A percentile compares a stretch with the other conserved stretches of the same genome.
Evolutionary conservation across 768 basidiomycete genomes (phyloP).

Genomic region (Pluteus cervinus): DNA sequence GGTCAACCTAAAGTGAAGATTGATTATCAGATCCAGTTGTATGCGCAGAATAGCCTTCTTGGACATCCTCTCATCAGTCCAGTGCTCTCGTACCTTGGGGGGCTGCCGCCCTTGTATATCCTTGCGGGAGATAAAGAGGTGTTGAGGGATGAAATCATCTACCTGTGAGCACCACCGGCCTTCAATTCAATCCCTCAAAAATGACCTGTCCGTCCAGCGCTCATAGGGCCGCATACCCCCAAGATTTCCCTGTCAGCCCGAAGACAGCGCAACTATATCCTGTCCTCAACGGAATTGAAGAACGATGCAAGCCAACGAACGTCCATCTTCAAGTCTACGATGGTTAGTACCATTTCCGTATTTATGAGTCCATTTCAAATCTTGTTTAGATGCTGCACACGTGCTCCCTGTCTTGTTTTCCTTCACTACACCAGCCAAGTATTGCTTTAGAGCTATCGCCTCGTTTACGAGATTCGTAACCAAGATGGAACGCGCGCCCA

Average conservation of each 20-base stretch:
- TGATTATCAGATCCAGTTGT: slow-evolving; percentile 77
- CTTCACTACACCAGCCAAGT: slow-evolving; percentile 75
- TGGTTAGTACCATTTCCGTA: slow-evolving; percentile 36
- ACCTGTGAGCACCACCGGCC: slow-evolving; percentile 43
- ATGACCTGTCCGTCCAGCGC: slow-evolving; percentile 47
- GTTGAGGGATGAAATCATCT: slow-evolving; percentile 87
- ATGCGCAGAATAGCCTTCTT: slow-evolving; percentile 73
- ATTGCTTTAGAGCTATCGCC: slow-evolving; percentile 73
- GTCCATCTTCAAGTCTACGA: slow-evolving; percentile 95
- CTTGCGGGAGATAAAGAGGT: slow-evolving; percentile 90
- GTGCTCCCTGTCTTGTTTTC: slow-evolving; percentile 68
- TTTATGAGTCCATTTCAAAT: slow-evolving; percentile 11
- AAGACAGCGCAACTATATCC: slow-evolving; percentile 49
- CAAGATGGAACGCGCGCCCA: slow-evolving; percentile 28
- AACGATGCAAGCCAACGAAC: slow-evolving; percentile 52
- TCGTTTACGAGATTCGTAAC: slow-evolving; percentile 64
- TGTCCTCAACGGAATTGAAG: slow-evolving; percentile 46
- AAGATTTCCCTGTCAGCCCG: slow-evolving; percentile 48
- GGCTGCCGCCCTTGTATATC: slow-evolving; percentile 80
- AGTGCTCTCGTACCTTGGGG: slow-evolving; percentile 77
- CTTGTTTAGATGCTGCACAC: slow-evolving; percentile 56
- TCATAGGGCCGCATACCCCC: slow-evolving; percentile 87
- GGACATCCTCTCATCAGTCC: slow-evolving; percentile 83
- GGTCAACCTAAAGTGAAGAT: slow-evolving; percentile 48
- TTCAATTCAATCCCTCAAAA: slow-evolving; percentile 2